Conservation (phyloP, 2,329 filamentous ascomycete species). For the Septoria linicola region DNA sequence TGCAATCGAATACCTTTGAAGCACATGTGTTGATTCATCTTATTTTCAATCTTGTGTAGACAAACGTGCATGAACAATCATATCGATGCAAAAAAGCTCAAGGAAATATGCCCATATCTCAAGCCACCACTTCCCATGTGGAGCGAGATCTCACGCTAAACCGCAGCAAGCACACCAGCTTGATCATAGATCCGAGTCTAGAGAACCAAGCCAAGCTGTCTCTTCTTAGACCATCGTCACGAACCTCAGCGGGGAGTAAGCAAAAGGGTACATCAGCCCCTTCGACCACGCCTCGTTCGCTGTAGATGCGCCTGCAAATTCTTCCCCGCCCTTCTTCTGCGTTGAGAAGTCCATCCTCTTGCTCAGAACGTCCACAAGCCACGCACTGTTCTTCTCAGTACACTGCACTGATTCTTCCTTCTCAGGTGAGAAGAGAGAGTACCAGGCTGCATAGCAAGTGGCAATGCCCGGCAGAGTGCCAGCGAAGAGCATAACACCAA, state of each 20-base stretch:
- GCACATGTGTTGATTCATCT: no score
- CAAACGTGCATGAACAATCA: no score
- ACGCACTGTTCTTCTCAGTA: slow-evolving; percentile 8
- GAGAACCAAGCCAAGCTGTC: not conserved
- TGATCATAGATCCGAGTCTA: no score
- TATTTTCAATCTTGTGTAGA: no score
- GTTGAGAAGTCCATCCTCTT: not conserved
- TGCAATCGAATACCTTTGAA: no score
- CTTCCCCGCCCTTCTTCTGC: not conserved
- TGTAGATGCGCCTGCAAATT: not conserved
- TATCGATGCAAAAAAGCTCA: not conserved
- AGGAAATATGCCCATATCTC: not conserved
- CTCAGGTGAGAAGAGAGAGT: not conserved
- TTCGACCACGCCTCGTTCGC: slow-evolving; percentile 4
- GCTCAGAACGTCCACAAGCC: not conserved
- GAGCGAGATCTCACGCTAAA: not conserved
- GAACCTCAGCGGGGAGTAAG: not conserved
- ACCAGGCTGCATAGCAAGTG: slow-evolving; percentile 1
- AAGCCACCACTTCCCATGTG: not conserved
- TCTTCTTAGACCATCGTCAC: not conserved
- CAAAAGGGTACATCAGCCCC: slow-evolving; percentile 17
- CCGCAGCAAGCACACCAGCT: not conserved
- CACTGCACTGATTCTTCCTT: slow-evolving; percentile 11
- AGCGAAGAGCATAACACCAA: slow-evolving; percentile 1
- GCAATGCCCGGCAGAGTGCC: not conserved